Percentiles rank a stretch among this genome's conserved stretches.
Conservation (phyloP, 768 basidiomycete genomes). For the Mycena metata region DNA sequence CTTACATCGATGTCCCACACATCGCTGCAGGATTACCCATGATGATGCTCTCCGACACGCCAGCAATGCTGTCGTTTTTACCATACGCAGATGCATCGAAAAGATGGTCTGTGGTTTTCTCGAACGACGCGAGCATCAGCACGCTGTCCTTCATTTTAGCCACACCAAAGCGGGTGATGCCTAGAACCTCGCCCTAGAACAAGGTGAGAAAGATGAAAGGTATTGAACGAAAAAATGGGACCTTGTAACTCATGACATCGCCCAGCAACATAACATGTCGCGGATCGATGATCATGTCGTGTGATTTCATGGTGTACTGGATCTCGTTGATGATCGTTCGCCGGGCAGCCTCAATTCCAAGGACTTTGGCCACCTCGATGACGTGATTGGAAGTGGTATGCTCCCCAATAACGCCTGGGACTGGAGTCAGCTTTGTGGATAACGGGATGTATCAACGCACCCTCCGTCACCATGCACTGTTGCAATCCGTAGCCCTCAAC, state of each 20-base stretch:
- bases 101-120: conserved; percentile 99
- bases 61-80: conserved; percentile 94
- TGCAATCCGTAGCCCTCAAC: conserved; percentile 98
- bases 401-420: conserved; percentile 90
- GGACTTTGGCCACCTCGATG: conserved; percentile 93
- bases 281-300: conserved; percentile 99
- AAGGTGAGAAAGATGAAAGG: background rate
- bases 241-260: conserved; percentile 99
- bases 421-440: background rate
- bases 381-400: conserved; percentile 97
- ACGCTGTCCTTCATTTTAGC: conserved; percentile 99
- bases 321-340: conserved; percentile 97
- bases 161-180: conserved; percentile 98
- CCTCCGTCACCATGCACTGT: conserved; percentile 97
- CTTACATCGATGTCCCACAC: conserved; percentile 94
- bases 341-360: conserved; percentile 98
- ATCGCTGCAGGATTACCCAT: conserved; percentile 97
- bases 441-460: conserved; percentile 54
- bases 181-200: conserved; percentile 91
- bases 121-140: conserved; percentile 98
- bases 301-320: conserved; percentile 95
- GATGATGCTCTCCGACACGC: conserved; percentile 99
- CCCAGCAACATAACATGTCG: conserved; percentile 98
- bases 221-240: conserved; percentile 41
- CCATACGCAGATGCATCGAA: conserved; percentile 98